These are phyloP conservation scores for Dichomitus squalens DNA, from an alignment of 1,284 basidiomycete species.

Conservation along the genomic window DNA sequence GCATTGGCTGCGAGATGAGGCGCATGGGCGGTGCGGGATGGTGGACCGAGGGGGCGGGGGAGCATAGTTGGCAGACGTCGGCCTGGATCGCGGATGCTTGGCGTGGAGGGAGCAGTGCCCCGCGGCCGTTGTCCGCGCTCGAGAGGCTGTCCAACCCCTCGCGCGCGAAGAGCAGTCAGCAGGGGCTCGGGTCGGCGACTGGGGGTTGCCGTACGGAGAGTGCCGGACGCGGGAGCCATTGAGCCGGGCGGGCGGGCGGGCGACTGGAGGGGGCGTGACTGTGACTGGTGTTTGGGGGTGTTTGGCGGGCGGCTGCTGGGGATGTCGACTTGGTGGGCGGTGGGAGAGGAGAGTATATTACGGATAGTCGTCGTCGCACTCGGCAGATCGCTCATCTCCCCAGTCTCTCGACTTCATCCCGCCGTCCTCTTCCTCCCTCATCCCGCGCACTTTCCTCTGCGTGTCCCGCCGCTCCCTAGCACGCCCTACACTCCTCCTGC, in stretches of 20 bases:
- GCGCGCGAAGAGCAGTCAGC: no score
- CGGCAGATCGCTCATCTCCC: slow-evolving; percentile 23
- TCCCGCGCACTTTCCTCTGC: background rate
- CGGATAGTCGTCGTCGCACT: slow-evolving; percentile 10
- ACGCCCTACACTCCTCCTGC: slow-evolving; percentile 7
- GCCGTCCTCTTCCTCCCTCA: slow-evolving; percentile 3
- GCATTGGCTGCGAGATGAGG: background rate
- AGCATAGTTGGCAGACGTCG: background rate
- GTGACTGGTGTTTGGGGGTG: background rate
- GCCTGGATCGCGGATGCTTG: background rate
- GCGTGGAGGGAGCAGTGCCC: no score
- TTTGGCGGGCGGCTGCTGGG: slow-evolving; percentile 1
- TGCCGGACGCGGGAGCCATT: background rate
- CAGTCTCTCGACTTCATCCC: background rate
- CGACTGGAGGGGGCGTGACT: background rate
- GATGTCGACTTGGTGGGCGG: slow-evolving; percentile 1
- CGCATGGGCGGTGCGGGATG: background rate
- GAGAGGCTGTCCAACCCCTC: no score
- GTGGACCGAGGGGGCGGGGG: background rate
- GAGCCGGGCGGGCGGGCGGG: slow-evolving; percentile 2
- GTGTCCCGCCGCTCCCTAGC: background rate
- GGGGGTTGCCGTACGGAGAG: slow-evolving; percentile 4
- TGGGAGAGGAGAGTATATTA: slow-evolving; percentile 22
- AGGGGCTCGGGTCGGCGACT: slow-evolving; percentile 1
- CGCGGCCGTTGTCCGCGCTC: no score